Base-by-base conservation (phyloP, 2,329 filamentous ascomycete genomes). In the Beauveria bassiana region DNA sequence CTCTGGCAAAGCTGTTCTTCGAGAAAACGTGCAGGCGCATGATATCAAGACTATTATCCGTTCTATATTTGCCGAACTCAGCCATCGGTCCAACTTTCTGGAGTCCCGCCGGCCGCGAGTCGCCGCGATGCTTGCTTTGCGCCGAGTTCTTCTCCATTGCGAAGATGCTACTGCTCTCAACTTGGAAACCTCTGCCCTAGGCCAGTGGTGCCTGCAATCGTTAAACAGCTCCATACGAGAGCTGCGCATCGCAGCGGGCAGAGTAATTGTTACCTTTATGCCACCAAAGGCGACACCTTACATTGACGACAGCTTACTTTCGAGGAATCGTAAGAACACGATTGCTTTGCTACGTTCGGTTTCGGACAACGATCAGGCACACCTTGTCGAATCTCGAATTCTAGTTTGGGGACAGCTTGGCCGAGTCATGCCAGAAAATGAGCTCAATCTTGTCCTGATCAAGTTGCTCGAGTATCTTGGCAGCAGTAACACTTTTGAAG, bases 381-480 rank as follows among this genome's bases (percentile, higher is more conserved):
- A 86, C 63, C 76, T 93, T 50, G 87, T 92, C 56, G 93, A 98
- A 73, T 93, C 91, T 20, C 87, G 90, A 65, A 88, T 98, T 62
- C 79, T 95, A 74, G 89, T 90, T 16, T 92, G 93, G 84, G 89
- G 89, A n/a, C 88, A 91, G 69, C 80, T 96, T 54, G 93, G 91
- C 64, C 87, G 86, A 62, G 81, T 88, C 10, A 88, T 90, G 50
- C 83, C 85, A 18, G 90, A 95, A 64, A 86, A 93, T 65, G 91
- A 96, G 70, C 83, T 96, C 61, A 95, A 95, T 67, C 83, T 97
- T 58, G 88, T 95, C 24, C 78, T 99, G 34, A 81, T 96, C 61
- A 87, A 90, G 66, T 81, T 98, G 7, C 80, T 97, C 9, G 90
- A 96, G 62, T 96, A 95, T 70, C 79, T 98, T 9, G 93, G 93